Percentiles rank a stretch among this genome's conserved stretches.
phyloP scores from a whole-genome alignment of 345 rosid genomes.

The Sisymbrium irio region DNA sequence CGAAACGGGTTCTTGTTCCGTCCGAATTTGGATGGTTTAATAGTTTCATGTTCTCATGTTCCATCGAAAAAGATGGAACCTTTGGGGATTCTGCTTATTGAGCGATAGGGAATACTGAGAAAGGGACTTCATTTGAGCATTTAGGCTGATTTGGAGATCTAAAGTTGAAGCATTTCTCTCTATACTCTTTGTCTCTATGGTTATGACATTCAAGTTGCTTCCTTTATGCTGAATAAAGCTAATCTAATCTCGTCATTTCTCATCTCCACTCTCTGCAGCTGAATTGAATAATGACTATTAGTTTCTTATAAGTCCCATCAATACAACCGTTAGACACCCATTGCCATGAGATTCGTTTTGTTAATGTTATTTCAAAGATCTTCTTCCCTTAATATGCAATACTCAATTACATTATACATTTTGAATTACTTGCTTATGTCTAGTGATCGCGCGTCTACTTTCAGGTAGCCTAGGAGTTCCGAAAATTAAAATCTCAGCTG shows the following conservation, averaged over 20 bases:
- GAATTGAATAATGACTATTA: neutral
- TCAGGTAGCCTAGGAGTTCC: slow-evolving; percentile 43
- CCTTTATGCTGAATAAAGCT: neutral
- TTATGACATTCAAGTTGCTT: neutral
- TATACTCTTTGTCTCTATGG: neutral
- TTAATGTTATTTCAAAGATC: neutral
- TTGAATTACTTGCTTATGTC: neutral
- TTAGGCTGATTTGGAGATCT: neutral
- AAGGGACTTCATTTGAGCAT: slow-evolving; percentile 20
- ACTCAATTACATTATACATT: neutral
- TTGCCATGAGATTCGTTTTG: neutral
- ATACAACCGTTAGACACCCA: neutral
- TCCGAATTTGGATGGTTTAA: neutral
- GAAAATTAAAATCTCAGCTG: slow-evolving; percentile 28
- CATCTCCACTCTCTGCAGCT: slow-evolving; percentile 3
- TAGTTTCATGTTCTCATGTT: neutral
- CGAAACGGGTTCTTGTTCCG: neutral
- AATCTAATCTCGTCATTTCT: neutral
- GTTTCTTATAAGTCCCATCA: neutral
- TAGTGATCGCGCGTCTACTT: neutral
- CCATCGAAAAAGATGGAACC: neutral
- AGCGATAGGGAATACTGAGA: neutral
- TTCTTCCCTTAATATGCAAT: neutral
- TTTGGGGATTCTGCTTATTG: neutral
- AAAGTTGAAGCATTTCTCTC: neutral